Evolutionary conservation across 129 eudicot species (phyloP), one percentile per base, ranked within the genome.

Genomic region (Daucus carota): DNA sequence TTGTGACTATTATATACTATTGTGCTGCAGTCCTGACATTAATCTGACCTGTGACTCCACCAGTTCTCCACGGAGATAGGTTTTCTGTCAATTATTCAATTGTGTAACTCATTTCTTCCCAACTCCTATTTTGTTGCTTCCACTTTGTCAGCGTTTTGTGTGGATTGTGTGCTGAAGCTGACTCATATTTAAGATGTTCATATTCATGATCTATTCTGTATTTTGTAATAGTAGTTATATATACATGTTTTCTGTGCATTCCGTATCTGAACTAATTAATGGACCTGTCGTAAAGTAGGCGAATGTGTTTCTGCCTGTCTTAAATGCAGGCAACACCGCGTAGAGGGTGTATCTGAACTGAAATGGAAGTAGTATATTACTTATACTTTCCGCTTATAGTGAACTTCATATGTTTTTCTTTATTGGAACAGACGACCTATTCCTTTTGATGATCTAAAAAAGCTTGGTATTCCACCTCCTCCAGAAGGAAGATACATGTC

Each of bases 401-500:
- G 32, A 71, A 26, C 32, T 76, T 22, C 29, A 2, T 59, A 13
- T 62, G 20, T 26, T 66, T 20, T 76, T 43, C n/a, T 36, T 36
- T 36, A 1, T n/a, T 73, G 38, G n/a, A 74, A 34, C 81, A 88
- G 93, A 82, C 90, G 96, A 40, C 97, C 89, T 41, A 91, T 91
- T 77, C 99, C 99, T 26, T 85, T 62, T 18, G 97, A 91, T 83
- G 99, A 88, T 81, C 62, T 95, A 67, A 91, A 88, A 79, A 78
- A 90, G 85, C 99, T 89, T 43, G 97, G 97, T 40, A 92, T 95
- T 78, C 92, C 89, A 41, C 96, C 96, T 70, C 99, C 99, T 11
- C 97, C 96, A 1, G 97, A 95, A 86, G 99, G 99, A 84, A 87
- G 91, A 80, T 95, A 95, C 80, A 86, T 86, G 99, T 86, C 96